Percentiles rank a stretch among this genome's conserved stretches.
Conservation (phyloP, 768 basidiomycete genomes). For the Grammothele lineata region DNA sequence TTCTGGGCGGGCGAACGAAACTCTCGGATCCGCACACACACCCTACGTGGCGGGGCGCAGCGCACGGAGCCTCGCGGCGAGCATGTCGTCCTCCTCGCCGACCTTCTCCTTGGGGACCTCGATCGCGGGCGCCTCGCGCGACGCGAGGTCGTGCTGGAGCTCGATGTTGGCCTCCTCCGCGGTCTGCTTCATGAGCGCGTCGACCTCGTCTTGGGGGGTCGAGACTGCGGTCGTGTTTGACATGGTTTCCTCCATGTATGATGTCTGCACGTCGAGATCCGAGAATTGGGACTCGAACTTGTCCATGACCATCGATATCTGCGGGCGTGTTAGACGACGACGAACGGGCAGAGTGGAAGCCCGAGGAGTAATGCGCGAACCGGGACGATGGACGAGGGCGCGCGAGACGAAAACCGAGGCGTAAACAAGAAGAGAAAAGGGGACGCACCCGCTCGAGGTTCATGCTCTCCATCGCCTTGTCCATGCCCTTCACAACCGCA, state of each 20-base stretch:
- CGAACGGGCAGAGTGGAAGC: background rate
- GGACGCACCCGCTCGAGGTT: conserved; percentile 86
- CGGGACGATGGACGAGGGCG: background rate
- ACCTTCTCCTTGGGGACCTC: conserved; percentile 51
- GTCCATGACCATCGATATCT: conserved; percentile 99
- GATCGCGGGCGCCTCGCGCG: conserved; percentile 41
- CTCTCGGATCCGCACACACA: too few species aligned
- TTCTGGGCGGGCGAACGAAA: too few species aligned
- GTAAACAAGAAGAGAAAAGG: background rate
- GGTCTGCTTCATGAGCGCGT: conserved; percentile 84
- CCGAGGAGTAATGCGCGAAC: background rate
- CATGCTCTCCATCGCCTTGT: conserved; percentile 99
- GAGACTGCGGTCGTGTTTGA: conserved; percentile 86
- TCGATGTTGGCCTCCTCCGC: conserved; percentile 98
- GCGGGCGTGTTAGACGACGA: conserved; percentile 1
- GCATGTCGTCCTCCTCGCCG: conserved; percentile 72
- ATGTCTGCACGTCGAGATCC: conserved; percentile 96
- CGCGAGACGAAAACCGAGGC: background rate
- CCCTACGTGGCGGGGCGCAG: conserved; percentile 73
- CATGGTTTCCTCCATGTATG: conserved; percentile 98
- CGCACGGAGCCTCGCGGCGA: conserved; percentile 87
- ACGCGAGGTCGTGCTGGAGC: conserved; percentile 82
- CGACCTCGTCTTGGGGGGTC: conserved; percentile 97
- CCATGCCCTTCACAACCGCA: conserved; percentile 95
- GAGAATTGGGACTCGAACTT: conserved; percentile 96